Base-by-base conservation (phyloP, 2,329 filamentous ascomycete species). In the Nannizzia gypsea region DNA sequence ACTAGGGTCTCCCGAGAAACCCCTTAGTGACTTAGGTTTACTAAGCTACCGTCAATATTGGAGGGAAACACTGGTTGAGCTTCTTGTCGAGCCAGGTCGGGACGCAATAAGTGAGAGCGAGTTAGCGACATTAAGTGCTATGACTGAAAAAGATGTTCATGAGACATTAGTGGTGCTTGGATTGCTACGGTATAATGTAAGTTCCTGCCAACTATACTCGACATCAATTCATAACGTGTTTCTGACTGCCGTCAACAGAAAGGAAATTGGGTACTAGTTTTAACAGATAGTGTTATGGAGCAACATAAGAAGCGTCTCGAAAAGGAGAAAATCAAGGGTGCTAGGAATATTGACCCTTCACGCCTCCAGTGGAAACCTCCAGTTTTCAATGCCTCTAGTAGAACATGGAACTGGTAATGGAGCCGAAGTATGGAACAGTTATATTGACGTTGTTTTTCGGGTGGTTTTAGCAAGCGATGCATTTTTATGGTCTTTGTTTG, bases 121-220 rank as follows among this genome's bases (percentile, higher is more conserved):
- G 56, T 83, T 99, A 58, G 91, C 90, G 0, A 79, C 82, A 4
- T 74, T 84, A 36, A 84, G 93, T 6, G 88, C 91, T 2, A 97
- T 99, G 92, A 97, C 92, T n/a, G 91, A 90, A 4, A 90, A 90
- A 68, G 93, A 99, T 71, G 92, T 99, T 13, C 85, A 97, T 72
- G 90, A 96, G 72, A 97, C 93, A 0, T 75, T 99, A 57, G 90
- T 96, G 71, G 91, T 91, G 60, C 78, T 96, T 62, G 93, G 92
- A 71, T 95, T 99, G 89, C 83, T 97, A 70, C 83, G 93, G 52
- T 97, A 97, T 71, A 90, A 91, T 67, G 78, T 81, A 73, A 68
- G 77, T 72, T 24, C 34, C 46, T 38, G 36, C 17, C 11, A 17
- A 22, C 34, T 15, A 38, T 58, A 17, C 20, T 31, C 13, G n/a